Base-by-base conservation (phyloP, 2,329 filamentous ascomycete genomes). In the Immersiporthe knoxdaviesiana region DNA sequence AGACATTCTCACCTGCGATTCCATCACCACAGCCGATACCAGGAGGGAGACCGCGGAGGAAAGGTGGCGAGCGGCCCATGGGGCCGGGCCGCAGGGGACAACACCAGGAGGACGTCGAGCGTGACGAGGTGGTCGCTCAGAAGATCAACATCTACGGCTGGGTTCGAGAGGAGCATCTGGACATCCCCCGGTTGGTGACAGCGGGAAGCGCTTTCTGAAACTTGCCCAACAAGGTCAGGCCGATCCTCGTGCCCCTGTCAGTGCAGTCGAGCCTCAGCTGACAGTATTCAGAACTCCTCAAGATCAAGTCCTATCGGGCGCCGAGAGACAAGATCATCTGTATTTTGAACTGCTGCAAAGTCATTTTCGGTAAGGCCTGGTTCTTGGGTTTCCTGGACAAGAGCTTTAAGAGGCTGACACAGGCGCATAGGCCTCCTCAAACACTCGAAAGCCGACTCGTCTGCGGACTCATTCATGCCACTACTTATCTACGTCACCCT, bases 291-390 rank as follows among this genome's bases (percentile, higher is more conserved):
- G 96, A 99, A 80, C 84, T 99, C 18, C 82, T 97, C 50, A 99
- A 99, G 79, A 97, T 99, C 76, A 97, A 95, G 76, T 96, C 92
- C 11, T 99, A 99, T 77, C 89, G 97, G 74, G 96, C 96, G n/a
- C 96, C 96, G 4, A 85, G 96, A 74, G 96, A 99, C 83, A 99
- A 99, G 81, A 96, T 99, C 67, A 98, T 99, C 63, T 99, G 96
- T 79, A 93, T 98, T 60, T 83, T 99, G 68, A 99, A 99, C 81
- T 97, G 94, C 82, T 99, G 96, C 87, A 99, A 99, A 81, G 97
- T 99, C 72, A 98, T 99, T 72, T 98, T 99, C 79, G 96, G 92
- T 93, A 80, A 74, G 85, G 2, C 75, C 8, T 35, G 7, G 41
- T n/a, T 4, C 30, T 39, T n/a, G n/a, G 16, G 3, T 8, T 2